Evolutionary conservation across 2,329 filamentous ascomycete genomes (phyloP), one percentile per base, ranked within the genome.

Genomic region (Dothideomycetes sp.): DNA sequence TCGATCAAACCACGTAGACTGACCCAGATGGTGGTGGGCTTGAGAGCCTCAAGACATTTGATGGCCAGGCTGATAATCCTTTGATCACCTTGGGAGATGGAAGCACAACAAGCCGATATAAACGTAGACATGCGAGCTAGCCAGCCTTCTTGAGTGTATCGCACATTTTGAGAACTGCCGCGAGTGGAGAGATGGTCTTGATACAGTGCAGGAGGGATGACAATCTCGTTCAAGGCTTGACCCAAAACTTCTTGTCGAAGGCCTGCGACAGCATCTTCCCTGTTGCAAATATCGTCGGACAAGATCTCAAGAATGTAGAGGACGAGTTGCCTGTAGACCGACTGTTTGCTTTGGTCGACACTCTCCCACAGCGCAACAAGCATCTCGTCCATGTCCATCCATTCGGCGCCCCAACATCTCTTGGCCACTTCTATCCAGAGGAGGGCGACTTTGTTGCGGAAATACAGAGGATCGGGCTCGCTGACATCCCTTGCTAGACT

Each of bases 401-500:
- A 98, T 45, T 91, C 83, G n/a, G 74, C 85, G 29, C 52, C 57
- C 91, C 91, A 98, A 56, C 78, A 84, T 52, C 89, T 76, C 66
- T 96, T 96, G 31, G 88, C 87, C 38, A 94, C 71, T 60, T 96
- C 91, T 5, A 88, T 84, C 91, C 91, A 98, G 45, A 98, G 66
- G 62, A 94, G 83, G 19, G 85, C 86, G 24, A 91, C 81, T 65
- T 98, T 98, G 69, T 94, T 96, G 50, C 89, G 75, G 48, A 95
- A 68, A 57, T 88, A 98, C 22, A 73, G 61, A 3, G 86, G 84
- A 56, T 96, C 89, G 15, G 78, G 72, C 34, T 73, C 72, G 4
- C 75, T 70, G 32, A 93, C 69, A 45, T 73, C 72, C 53, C 82
- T 76, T 10, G 86, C 84, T 10, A 98, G 77, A 56, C 81, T 72